These are phyloP conservation scores for Zalaria obscura DNA, from an alignment of 2,329 filamentous ascomycete species.

Conservation along the genomic window DNA sequence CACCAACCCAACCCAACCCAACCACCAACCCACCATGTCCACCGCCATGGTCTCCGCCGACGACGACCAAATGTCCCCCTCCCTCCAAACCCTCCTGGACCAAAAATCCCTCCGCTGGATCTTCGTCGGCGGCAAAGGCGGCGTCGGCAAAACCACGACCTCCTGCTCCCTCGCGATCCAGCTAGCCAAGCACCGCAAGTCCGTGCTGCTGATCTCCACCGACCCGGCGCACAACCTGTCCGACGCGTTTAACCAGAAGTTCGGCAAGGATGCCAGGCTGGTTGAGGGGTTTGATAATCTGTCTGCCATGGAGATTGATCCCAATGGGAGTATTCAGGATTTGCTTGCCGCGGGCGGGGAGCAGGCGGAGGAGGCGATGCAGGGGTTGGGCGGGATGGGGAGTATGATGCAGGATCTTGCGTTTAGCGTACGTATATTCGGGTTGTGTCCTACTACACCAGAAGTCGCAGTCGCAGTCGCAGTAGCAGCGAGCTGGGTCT, in stretches of 20 bases:
- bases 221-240: constrained; percentile 96
- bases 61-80: constrained; percentile 75
- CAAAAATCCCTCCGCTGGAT: constrained; percentile 96
- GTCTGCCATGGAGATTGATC: constrained; percentile 98
- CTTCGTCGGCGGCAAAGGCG: constrained; percentile 96
- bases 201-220: constrained; percentile 92
- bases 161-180: constrained; percentile 97
- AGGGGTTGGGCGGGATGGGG: constrained; percentile 56
- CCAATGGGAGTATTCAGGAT: constrained; percentile 95
- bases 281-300: constrained; percentile 87
- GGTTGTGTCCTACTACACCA: constrained; percentile 2
- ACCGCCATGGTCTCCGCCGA: constrained; percentile 26
- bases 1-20: neutral
- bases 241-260: constrained; percentile 97
- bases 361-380: constrained; percentile 54
- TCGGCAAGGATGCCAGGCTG: constrained; percentile 92
- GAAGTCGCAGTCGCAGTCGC: too few species aligned
- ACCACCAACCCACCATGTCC: constrained; percentile 2
- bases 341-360: constrained; percentile 69
- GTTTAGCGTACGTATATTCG: constrained; percentile 79
- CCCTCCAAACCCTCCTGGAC: constrained; percentile 86
- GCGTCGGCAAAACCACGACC: constrained; percentile 98
- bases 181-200: constrained; percentile 86
- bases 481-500: too few species aligned
- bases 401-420: constrained; percentile 98